Evolutionary conservation across 805 yeast species (phyloP), one percentile per base, ranked within the genome.

Genomic region (Tanozyma kutaoensis): DNA sequence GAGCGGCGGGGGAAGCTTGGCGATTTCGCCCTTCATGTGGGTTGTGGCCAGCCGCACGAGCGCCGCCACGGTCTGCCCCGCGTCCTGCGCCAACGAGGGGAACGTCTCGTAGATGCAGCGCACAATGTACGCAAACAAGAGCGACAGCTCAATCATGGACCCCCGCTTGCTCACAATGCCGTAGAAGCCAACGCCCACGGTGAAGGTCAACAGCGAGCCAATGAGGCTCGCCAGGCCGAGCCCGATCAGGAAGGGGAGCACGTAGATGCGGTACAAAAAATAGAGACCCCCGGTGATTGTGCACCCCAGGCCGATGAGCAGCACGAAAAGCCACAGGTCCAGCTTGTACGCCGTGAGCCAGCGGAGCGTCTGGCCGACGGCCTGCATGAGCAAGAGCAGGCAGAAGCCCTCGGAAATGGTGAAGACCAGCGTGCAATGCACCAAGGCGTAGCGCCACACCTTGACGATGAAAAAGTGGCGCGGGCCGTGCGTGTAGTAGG

Each of bases 391-490:
- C 30, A 91, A 60, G 15, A 91, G 66, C 1, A 95, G 74, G 51
- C 95, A 93, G 40, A 91, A 76, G 2, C 98, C 98, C 54, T 91
- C 98, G 28, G 86, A 56, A 12, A 85, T 62, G 0, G 95, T 81
- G 51, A 91, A 88, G 24, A 81, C 58, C 2, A 95, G 91, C 0
- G 98, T 91, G 4, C 94, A 72, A 45, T 85, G 80, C 27, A 72
- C 62, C 20, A 91, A 58, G 17, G 78, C 52, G 24, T 66, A 47
- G 34, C 71, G 68, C 97, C 97, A 91, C 9, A 78, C 65, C 30
- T 58, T 54, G 23, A 79, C 63, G 6, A 44, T 40, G 18, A 8
- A 11, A 14, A 16, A 16, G 20, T 15, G 20, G 12, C 25, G 29
- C 14, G 25, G 23, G 16, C 14, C 10, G 25, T 27, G 16, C 31